Conservation (phyloP, 148 eudicot species). For the Dysphania ambrosioides region DNA sequence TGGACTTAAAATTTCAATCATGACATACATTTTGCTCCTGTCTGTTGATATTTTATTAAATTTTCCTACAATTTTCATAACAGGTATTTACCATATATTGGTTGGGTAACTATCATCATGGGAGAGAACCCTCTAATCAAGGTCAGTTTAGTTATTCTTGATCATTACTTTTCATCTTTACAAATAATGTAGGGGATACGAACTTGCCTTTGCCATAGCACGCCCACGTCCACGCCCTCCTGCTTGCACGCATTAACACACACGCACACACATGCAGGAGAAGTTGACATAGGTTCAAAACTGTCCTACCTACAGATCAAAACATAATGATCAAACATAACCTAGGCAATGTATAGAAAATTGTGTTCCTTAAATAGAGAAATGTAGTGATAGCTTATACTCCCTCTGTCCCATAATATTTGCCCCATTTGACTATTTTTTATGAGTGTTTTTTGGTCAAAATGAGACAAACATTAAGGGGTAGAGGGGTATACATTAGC, state of each 20-base stretch:
- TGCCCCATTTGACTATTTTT: too few species aligned
- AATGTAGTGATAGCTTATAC: too few species aligned
- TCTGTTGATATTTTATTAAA: neutral
- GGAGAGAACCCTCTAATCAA: constrained; percentile 48
- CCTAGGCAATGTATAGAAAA: too few species aligned
- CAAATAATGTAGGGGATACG: neutral
- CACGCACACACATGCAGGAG: neutral
- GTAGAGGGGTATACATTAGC: too few species aligned
- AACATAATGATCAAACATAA: too few species aligned
- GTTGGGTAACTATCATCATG: constrained; percentile 58
- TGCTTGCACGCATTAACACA: too few species aligned
- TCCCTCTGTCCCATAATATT: too few species aligned
- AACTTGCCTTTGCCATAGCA: neutral
- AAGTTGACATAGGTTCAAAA: too few species aligned
- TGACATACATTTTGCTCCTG: neutral
- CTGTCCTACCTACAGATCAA: too few species aligned
- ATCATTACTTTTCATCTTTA: neutral
- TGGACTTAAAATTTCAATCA: neutral
- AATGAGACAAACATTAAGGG: too few species aligned
- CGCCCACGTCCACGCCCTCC: neutral
- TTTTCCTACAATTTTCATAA: constrained; percentile 15
- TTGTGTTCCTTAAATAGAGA: too few species aligned
- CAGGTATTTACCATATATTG: constrained; percentile 32
- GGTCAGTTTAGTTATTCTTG: constrained; percentile 23
- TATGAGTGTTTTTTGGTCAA: too few species aligned